These are phyloP conservation scores for Vitellaria paradoxa DNA, from an alignment of 179 eudicot species.

Conservation along the genomic window DNA sequence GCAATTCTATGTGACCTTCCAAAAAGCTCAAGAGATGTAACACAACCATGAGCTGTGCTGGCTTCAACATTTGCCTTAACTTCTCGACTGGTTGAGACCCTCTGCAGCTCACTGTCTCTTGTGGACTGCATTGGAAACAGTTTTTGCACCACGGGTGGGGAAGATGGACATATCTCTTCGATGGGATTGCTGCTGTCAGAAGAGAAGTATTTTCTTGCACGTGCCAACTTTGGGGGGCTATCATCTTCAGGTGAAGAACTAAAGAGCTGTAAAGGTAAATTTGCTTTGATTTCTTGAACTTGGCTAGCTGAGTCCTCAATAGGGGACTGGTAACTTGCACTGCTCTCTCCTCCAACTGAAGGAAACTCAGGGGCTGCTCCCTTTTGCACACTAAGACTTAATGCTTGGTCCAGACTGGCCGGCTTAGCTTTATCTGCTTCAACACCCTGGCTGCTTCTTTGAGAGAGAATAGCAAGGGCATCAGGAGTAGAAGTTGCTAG, in stretches of 20 bases:
- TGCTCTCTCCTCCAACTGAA: slow-evolving; percentile 51
- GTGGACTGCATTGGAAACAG: slow-evolving; percentile 61
- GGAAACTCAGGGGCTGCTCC: slow-evolving; percentile 29
- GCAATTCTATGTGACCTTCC: slow-evolving; percentile 31
- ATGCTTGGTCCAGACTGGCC: slow-evolving; percentile 26
- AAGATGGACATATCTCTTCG: slow-evolving; percentile 61
- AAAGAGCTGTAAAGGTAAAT: slow-evolving; percentile 59
- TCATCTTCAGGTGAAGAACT: slow-evolving; percentile 58
- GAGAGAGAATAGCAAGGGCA: slow-evolving; percentile 28
- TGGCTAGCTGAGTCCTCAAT: slow-evolving; percentile 59
- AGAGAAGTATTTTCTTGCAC: slow-evolving; percentile 57
- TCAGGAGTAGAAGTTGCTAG: slow-evolving; percentile 35
- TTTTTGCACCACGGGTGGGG: slow-evolving; percentile 62
- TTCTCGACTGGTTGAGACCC: slow-evolving; percentile 33
- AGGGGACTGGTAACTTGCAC: slow-evolving; percentile 67
- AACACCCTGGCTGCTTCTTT: slow-evolving; percentile 32
- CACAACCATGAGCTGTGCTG: slow-evolving; percentile 32
- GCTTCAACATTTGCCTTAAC: slow-evolving; percentile 25
- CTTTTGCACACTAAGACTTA: slow-evolving; percentile 25
- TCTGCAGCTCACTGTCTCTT: slow-evolving; percentile 35
- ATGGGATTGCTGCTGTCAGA: slow-evolving; percentile 78
- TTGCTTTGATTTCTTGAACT: slow-evolving; percentile 38
- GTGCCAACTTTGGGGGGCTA: slow-evolving; percentile 45
- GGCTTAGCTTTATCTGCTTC: slow-evolving; percentile 33
- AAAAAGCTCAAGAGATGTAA: slow-evolving; percentile 66